Percentiles rank a stretch among this genome's conserved stretches.
phyloP scores from a whole-genome alignment of 768 basidiomycete species.

The Kwoniella pini region DNA sequence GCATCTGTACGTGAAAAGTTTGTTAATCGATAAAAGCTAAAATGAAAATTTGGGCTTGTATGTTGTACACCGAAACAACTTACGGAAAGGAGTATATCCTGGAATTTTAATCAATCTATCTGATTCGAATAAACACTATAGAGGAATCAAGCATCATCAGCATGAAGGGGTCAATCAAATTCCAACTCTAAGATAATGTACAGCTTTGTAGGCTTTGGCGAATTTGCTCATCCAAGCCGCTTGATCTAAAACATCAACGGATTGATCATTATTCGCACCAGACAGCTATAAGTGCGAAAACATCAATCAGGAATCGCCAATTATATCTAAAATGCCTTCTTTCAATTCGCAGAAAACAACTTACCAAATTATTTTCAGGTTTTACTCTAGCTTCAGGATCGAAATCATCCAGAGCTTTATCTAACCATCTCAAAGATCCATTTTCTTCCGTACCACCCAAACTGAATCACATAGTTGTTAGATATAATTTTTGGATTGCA shows the following conservation, averaged over 20 bases:
- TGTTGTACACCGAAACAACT: too few relatives aligned
- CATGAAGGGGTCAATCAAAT: neutral
- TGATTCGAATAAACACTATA: conserved; percentile 12
- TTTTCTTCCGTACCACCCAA: conserved; percentile 10
- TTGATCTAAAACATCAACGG: neutral
- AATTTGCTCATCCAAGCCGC: neutral
- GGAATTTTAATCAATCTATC: conserved; percentile 15
- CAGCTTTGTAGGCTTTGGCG: conserved; percentile 2
- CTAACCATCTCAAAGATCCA: conserved; percentile 13
- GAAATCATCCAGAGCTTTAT: neutral
- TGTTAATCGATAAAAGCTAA: too few relatives aligned
- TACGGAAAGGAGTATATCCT: conserved; percentile 25
- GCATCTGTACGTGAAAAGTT: conserved; percentile 13
- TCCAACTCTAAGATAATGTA: neutral
- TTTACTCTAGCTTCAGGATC: conserved; percentile 7
- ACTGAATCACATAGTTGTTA: neutral
- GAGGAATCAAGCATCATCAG: neutral
- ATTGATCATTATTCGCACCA: neutral
- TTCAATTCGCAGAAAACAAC: neutral
- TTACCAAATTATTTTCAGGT: neutral
- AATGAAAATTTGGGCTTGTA: too few relatives aligned
- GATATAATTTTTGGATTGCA: too few relatives aligned
- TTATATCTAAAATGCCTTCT: neutral
- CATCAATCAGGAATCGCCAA: neutral
- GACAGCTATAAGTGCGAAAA: neutral